Evolutionary conservation across 75 land plant species (phyloP).

Genomic region (Pseudotsuga menziesii): DNA sequence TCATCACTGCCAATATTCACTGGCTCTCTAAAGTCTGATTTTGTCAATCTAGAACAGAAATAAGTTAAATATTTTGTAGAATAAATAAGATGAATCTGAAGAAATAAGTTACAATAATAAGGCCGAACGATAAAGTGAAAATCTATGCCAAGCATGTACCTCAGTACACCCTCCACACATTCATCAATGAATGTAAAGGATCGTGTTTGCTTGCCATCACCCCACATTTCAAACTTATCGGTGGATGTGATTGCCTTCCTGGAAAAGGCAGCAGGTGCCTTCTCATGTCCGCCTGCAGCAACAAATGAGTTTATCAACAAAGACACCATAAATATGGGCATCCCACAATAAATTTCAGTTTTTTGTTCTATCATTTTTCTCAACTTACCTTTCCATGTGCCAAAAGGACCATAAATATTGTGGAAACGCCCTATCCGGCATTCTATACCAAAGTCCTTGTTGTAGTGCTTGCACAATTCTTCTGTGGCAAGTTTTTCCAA

Average conservation of each 20-base stretch:
- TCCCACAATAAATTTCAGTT: neutral
- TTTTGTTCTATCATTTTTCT: neutral
- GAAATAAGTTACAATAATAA: neutral
- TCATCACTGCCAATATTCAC: slow-evolving; percentile 97
- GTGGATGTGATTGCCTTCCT: slow-evolving; percentile 81
- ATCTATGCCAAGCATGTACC: slow-evolving; percentile 28
- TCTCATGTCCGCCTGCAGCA: slow-evolving; percentile 83
- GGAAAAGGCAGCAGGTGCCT: slow-evolving; percentile 98
- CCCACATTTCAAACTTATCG: slow-evolving; percentile 97
- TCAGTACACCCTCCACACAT: slow-evolving; percentile 94
- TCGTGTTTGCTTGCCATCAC: slow-evolving; percentile 92
- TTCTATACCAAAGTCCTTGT: slow-evolving; percentile 86
- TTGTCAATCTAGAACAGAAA: slow-evolving; percentile 64
- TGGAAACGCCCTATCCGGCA: slow-evolving; percentile 91
- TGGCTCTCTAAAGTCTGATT: slow-evolving; percentile 97
- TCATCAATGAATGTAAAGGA: slow-evolving; percentile 98
- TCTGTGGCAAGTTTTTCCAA: slow-evolving; percentile 85
- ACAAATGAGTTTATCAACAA: neutral
- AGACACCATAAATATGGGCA: neutral
- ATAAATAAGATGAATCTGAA: neutral
- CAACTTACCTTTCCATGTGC: slow-evolving; percentile 87
- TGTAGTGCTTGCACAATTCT: slow-evolving; percentile 92
- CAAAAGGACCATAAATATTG: slow-evolving; percentile 92
- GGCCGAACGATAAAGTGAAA: neutral
- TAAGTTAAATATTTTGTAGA: neutral